Base-by-base conservation (phyloP, 2,329 filamentous ascomycete genomes). In the Raffaelea deltoideospora region DNA sequence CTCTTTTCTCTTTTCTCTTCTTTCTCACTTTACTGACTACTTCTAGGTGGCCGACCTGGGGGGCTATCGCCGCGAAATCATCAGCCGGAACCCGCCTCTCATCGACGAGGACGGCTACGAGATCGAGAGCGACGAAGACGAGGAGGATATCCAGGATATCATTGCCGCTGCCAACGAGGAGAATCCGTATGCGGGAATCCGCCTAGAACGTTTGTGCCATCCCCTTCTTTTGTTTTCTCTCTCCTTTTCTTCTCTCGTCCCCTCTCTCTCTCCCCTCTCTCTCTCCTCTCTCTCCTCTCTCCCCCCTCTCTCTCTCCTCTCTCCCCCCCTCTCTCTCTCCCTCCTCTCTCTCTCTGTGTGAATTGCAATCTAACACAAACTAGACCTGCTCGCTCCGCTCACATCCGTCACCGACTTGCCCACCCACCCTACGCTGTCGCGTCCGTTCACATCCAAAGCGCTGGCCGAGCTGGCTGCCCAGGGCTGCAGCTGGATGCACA, bases 51-150 rank as follows among this genome's bases (percentile, higher is more conserved):
- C 86, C 47, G 76, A 83, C 39, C 81, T 85, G 53, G 79, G 72
- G 24, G 83, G 83, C 41, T 78, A 79, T 50, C 64, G 69, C 40
- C 70, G 84, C 51, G 66, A 75, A 37, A 83, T 87, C 45, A 75
- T 92, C 44, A 73, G 74, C 53, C 72, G 71, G 45, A 88, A 86
- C 47, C 79, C 79, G 5, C 69, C 72, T 10, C 63, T 82, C 33
- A 63, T 82, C 45, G 82, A 88, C 56, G 75, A 83, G 32, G 81
- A 88, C 47, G 82, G 82, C 43, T 85, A 81, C 51, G 75, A 83
- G 43, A 62, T 85, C 38, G 77, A 84, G 30, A 79, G 73, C 51
- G 75, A 78, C 42, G 78, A 84, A 41, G 76, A 81, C 39, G 43
- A 76, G 41, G 72, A 77, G 30, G 68, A 66, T 39, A 54, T 73